Evolutionary conservation across 2,329 filamentous ascomycete species (phyloP).

Genomic region (Ceratocystiopsis minuta): DNA sequence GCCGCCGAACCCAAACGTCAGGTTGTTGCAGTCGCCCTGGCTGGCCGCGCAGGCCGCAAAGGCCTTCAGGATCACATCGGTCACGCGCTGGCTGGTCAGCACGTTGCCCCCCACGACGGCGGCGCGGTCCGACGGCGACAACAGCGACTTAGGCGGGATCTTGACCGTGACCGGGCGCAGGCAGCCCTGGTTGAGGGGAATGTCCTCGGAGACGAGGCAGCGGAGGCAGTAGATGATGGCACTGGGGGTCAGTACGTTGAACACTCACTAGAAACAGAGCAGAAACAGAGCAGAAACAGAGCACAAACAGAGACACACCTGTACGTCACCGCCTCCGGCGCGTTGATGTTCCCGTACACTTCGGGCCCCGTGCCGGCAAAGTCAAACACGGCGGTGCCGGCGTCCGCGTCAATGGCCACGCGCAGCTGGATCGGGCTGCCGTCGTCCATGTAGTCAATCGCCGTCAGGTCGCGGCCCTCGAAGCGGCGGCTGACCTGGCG

Average conservation of each 20-base stretch:
- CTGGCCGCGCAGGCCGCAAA: conserved; percentile 64
- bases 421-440: conserved; percentile 60
- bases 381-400: conserved; percentile 63
- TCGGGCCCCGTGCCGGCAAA: conserved; percentile 59
- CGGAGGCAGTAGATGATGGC: conserved; percentile 78
- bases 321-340: conserved; percentile 61
- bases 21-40: conserved; percentile 70
- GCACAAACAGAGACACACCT: not conserved
- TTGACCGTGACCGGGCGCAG: conserved; percentile 56
- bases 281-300: too few species aligned
- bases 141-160: conserved; percentile 54
- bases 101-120: conserved; percentile 76
- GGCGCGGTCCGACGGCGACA: conserved; percentile 57
- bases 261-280: too few species aligned
- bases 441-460: conserved; percentile 75
- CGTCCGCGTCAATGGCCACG: conserved; percentile 54
- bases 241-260: conserved; percentile 10
- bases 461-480: conserved; percentile 50
- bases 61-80: conserved; percentile 65
- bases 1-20: conserved; percentile 69
- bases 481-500: conserved; percentile 49
- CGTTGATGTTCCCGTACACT: conserved; percentile 61
- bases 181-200: conserved; percentile 76
- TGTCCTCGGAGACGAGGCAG: conserved; percentile 62
- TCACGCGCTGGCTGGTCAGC: conserved; percentile 62